Evolutionary conservation across 805 yeast genomes (phyloP).

Genomic region (Yarrowia phangngaensis): DNA sequence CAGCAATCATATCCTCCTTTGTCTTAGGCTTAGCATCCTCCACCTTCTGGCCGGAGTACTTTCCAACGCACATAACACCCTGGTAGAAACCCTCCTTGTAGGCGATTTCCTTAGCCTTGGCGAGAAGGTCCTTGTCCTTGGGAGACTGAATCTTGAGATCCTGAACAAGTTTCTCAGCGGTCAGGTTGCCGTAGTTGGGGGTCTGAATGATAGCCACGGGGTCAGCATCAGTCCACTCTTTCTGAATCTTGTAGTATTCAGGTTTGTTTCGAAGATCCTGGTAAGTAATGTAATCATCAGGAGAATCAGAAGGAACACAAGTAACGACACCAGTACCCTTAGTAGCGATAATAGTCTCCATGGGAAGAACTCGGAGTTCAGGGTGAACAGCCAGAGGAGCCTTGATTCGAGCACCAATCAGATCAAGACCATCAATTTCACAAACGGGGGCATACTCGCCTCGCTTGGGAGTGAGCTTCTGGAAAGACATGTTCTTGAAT

Average conservation of each 20-base stretch:
- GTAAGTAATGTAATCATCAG: constrained; percentile 90
- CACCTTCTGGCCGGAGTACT: constrained; percentile 82
- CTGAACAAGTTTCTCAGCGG: constrained; percentile 80
- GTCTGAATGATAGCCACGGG: constrained; percentile 72
- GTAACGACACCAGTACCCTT: constrained; percentile 98
- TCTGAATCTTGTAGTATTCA: constrained; percentile 78
- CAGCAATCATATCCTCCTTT: constrained; percentile 70
- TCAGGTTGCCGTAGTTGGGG: constrained; percentile 79
- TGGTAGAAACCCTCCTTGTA: constrained; percentile 96
- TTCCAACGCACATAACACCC: constrained; percentile 76
- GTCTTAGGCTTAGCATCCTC: constrained; percentile 87
- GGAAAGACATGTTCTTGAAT: constrained; percentile 95
- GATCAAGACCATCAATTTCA: constrained; percentile 60
- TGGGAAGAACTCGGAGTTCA: constrained; percentile 81
- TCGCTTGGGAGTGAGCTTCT: constrained; percentile 83
- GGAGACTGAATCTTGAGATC: constrained; percentile 91
- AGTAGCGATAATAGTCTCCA: constrained; percentile 92
- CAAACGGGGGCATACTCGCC: constrained; percentile 66
- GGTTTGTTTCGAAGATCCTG: constrained; percentile 83
- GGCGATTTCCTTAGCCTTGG: constrained; percentile 88
- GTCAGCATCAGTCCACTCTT: constrained; percentile 79
- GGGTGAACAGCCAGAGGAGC: constrained; percentile 76
- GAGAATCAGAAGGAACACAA: constrained; percentile 98
- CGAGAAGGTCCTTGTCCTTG: constrained; percentile 80
- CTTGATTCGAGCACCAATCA: constrained; percentile 80